Percentiles rank a stretch among this genome's conserved stretches.
phyloP scores from a whole-genome alignment of 805 yeast genomes.

The Cyberlindnera euphorbiiphila region DNA sequence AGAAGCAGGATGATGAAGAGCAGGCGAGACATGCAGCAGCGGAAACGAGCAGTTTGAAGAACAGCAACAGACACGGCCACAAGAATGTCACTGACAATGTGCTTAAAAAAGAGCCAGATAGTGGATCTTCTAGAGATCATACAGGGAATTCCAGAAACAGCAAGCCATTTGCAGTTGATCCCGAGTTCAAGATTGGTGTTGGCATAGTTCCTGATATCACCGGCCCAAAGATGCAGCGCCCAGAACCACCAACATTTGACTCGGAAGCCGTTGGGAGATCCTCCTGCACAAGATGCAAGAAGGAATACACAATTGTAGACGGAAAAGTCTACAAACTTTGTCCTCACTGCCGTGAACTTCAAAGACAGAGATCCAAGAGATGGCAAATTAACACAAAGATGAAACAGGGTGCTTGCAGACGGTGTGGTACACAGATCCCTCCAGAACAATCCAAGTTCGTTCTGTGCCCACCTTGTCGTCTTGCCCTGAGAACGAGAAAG shows the following conservation, averaged over 20 bases:
- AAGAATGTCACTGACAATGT: too few species aligned
- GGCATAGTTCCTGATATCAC: slow-evolving; percentile 23
- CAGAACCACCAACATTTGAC: neutral
- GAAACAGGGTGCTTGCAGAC: slow-evolving; percentile 58
- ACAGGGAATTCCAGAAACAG: too few species aligned
- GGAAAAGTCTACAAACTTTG: slow-evolving; percentile 49
- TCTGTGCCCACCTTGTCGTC: slow-evolving; percentile 57
- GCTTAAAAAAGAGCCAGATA: too few species aligned
- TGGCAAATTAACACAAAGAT: slow-evolving; percentile 62
- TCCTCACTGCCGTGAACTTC: slow-evolving; percentile 60
- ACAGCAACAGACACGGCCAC: slow-evolving; percentile 6
- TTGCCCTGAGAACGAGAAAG: slow-evolving; percentile 49
- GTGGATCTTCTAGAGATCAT: too few species aligned
- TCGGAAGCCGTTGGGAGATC: slow-evolving; percentile 5
- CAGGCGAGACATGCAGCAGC: slow-evolving; percentile 8
- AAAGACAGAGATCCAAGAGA: slow-evolving; percentile 56
- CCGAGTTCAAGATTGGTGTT: slow-evolving; percentile 23
- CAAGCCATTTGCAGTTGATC: slow-evolving; percentile 23
- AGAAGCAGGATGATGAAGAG: slow-evolving; percentile 35
- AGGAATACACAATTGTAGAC: slow-evolving; percentile 44
- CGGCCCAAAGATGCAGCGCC: slow-evolving; percentile 19
- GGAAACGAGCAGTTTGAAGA: slow-evolving; percentile 52
- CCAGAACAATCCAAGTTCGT: slow-evolving; percentile 49
- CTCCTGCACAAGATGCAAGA: slow-evolving; percentile 56
- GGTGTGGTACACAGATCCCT: slow-evolving; percentile 58